Evolutionary conservation across 2,329 filamentous ascomycete genomes (phyloP), one percentile per base, ranked within the genome.

Genomic region (Aureobasidium subglaciale): DNA sequence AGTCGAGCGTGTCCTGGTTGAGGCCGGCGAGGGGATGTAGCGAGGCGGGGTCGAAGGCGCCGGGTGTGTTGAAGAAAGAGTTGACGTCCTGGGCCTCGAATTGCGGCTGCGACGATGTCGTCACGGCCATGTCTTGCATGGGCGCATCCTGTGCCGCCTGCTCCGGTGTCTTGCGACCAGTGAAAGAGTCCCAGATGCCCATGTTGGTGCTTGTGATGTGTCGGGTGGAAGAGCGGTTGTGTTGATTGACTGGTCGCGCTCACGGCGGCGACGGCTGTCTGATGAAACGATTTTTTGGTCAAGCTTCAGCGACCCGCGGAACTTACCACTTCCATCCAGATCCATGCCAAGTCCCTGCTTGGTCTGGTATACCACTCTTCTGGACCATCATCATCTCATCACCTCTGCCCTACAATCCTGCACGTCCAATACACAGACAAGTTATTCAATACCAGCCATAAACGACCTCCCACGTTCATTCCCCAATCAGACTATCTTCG

Each of bases 11-110:
- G 65, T 96, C 89, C 75, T 89, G 85, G 76, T 96, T 90, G 60
- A 99, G 78, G 63, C 93, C 93, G 55, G 93, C 90, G 56, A 99
- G 85, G 42, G 95, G 93, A 72, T 99, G 93, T 65, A 99, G 80
- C 71, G 87, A 81, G 61, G 90, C 84, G 9, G 92, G 89, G 73
- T 99, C 93, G 71, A 90, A 83, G 64, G 93, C 86, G 56, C 85
- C 73, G 58, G 87, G 84, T 65, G 78, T 82, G 67, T 83, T 85
- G 58, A 97, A 83, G 74, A 99, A 96, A 56, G 88, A 86, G 66
- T 89, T 86, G 65, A 93, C 87, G 73, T 92, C 90, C 72, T 87
- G 85, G 54, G 84, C 70, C 22, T 60, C 55, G 42, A 58, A 73
- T 83, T 65, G 84, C 79, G 63, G 82, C 66, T 64, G 61, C 25